Percentiles rank a stretch among this genome's conserved stretches.
Evolutionary conservation across 2,329 filamentous ascomycete species (phyloP).

Genomic region (Tolypocladium ophioglossoides): DNA sequence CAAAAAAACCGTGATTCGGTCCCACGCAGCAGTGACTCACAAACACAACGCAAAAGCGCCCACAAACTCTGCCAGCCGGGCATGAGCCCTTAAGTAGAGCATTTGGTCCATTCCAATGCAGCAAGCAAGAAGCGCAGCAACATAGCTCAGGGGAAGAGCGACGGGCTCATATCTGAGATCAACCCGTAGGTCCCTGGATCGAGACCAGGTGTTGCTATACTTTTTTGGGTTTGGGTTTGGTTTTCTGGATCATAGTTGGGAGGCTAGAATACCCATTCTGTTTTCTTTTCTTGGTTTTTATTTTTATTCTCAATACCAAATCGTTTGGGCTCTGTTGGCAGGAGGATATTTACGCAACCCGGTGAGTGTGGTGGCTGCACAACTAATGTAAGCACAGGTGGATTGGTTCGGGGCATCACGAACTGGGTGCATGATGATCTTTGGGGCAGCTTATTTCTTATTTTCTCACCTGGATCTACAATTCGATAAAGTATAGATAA

Average conservation of each 20-base stretch:
- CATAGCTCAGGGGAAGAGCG: slow-evolving; percentile 18
- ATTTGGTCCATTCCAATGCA: background rate
- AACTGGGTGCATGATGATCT: too few species aligned
- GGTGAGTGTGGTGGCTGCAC: too few species aligned
- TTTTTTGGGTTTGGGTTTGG: slow-evolving; percentile 1
- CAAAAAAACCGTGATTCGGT: too few species aligned
- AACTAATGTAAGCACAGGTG: too few species aligned
- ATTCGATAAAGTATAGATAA: too few species aligned
- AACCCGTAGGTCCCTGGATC: slow-evolving; percentile 19
- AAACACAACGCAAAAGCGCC: background rate
- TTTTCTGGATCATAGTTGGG: background rate
- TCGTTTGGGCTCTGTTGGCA: too few species aligned
- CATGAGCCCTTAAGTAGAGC: background rate
- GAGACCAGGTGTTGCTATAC: slow-evolving; percentile 15
- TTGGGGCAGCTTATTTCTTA: too few species aligned
- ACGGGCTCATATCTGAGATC: slow-evolving; percentile 14
- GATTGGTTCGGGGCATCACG: too few species aligned
- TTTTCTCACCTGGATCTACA: too few species aligned
- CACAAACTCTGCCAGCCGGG: background rate
- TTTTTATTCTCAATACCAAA: background rate
- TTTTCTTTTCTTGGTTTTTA: background rate
- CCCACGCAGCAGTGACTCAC: background rate
- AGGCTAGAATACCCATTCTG: background rate
- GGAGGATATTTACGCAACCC: too few species aligned
- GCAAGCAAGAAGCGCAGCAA: slow-evolving; percentile 5